Percentiles rank a stretch among this genome's conserved stretches.
Conservation (phyloP, 129 eudicot species). For the Flaveria brownii region DNA sequence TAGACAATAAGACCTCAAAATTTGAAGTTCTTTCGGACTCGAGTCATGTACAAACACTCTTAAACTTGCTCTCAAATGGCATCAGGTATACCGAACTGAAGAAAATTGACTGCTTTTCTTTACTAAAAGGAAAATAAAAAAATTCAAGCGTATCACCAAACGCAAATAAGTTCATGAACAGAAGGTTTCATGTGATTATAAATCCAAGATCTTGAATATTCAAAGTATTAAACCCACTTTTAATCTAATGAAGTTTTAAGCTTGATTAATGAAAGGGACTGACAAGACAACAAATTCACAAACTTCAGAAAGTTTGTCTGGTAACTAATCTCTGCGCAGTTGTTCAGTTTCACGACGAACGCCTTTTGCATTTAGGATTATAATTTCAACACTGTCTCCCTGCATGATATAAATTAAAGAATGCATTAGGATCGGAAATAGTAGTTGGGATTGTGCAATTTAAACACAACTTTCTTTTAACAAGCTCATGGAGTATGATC, state of each 20-base stretch:
- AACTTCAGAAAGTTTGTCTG: conserved; percentile 6
- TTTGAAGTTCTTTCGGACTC: background rate
- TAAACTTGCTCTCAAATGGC: too few species aligned
- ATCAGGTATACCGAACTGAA: too few species aligned
- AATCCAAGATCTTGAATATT: conserved; percentile 22
- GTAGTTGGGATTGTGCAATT: background rate
- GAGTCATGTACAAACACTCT: background rate
- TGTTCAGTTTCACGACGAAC: conserved; percentile 71
- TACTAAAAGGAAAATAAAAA: background rate
- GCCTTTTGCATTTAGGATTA: conserved; percentile 69
- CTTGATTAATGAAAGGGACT: conserved; percentile 11
- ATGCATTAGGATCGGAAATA: background rate
- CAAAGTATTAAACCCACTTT: conserved; percentile 4
- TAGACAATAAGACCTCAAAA: background rate
- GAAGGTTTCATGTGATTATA: conserved; percentile 14
- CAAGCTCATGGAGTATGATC: background rate
- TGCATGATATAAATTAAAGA: conserved; percentile 28
- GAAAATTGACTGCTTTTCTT: too few species aligned
- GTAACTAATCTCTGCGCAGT: conserved; percentile 70
- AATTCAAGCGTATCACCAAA: background rate
- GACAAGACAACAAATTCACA: conserved; percentile 8
- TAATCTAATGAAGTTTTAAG: conserved; percentile 11
- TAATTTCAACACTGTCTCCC: conserved; percentile 93
- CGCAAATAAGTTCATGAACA: conserved; percentile 21
- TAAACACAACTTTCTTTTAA: background rate